A percentile compares a stretch with the other conserved stretches of the same genome.
Evolutionary conservation across 179 eudicot genomes (phyloP).

Genomic region (Silene noctiflora): DNA sequence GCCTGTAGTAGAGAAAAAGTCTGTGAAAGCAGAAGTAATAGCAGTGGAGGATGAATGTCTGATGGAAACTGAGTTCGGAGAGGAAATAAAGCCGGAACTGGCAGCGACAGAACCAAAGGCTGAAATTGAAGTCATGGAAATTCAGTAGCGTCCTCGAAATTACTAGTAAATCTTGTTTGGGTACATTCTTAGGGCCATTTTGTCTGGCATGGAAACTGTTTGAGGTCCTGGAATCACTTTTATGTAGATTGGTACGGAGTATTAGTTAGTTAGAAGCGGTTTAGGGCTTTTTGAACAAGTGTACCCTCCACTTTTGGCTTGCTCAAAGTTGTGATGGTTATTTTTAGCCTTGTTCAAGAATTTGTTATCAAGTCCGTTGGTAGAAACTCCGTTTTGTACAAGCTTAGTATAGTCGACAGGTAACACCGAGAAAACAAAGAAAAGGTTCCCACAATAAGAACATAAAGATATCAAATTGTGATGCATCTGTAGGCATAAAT

Average conservation of each 20-base stretch:
- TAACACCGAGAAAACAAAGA: neutral
- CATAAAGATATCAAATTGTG: neutral
- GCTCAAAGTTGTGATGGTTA: neutral
- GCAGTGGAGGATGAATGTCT: constrained; percentile 16
- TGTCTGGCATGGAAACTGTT: constrained; percentile 12
- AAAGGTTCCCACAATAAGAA: neutral
- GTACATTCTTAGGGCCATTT: constrained; percentile 23
- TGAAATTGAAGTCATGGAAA: constrained; percentile 43
- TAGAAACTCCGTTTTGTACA: too few species aligned
- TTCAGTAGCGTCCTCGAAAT: constrained; percentile 25
- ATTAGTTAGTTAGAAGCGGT: neutral
- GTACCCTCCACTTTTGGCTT: neutral
- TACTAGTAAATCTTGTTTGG: neutral
- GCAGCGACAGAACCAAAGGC: constrained; percentile 28
- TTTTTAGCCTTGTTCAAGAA: neutral
- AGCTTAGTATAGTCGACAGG: neutral
- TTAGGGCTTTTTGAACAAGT: neutral
- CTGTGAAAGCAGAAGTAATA: constrained; percentile 22
- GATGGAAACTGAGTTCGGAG: constrained; percentile 27
- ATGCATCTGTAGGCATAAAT: neutral
- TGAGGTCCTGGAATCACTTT: constrained; percentile 18
- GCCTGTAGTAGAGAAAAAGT: constrained; percentile 26
- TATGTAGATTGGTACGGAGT: constrained; percentile 19
- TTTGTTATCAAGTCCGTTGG: neutral
- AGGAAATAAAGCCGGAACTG: constrained; percentile 24